Evolutionary conservation across 805 yeast species (phyloP).

Genomic region (Candida piceae): DNA sequence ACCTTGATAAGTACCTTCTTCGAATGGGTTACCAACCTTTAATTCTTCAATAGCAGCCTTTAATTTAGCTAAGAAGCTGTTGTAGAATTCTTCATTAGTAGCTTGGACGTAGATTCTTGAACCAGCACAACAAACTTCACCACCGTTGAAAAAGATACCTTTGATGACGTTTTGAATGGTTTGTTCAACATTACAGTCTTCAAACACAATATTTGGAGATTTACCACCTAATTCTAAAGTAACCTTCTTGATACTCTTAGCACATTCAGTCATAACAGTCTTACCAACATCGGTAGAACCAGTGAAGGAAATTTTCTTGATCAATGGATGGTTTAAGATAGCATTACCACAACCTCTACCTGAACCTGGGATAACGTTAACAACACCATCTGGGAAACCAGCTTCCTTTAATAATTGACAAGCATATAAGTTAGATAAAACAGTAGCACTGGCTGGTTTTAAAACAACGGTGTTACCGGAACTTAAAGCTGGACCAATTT

Average conservation of each 20-base stretch:
- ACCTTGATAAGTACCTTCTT: conserved; percentile 64
- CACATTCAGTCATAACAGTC: conserved; percentile 66
- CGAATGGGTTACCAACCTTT: conserved; percentile 78
- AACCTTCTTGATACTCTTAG: conserved; percentile 70
- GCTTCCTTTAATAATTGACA: conserved; percentile 69
- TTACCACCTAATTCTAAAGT: conserved; percentile 88
- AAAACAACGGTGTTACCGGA: conserved; percentile 85
- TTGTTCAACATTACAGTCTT: conserved; percentile 63
- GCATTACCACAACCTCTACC: conserved; percentile 85
- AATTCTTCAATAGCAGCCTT: conserved; percentile 41
- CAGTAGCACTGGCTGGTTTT: conserved; percentile 91
- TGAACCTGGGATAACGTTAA: conserved; percentile 81
- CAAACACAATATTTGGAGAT: conserved; percentile 79
- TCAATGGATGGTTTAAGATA: conserved; percentile 68
- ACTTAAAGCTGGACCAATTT: conserved; percentile 87
- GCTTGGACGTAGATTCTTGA: conserved; percentile 77
- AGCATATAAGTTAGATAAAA: conserved; percentile 77
- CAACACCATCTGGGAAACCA: conserved; percentile 88
- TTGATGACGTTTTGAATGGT: conserved; percentile 64
- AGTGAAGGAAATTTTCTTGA: conserved; percentile 90
- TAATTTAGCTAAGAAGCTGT: conserved; percentile 56
- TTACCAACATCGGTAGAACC: conserved; percentile 90
- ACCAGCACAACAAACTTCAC: conserved; percentile 93
- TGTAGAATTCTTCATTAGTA: conserved; percentile 53
- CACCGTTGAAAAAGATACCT: conserved; percentile 84